Evolutionary conservation across 148 eudicot species (phyloP).

Genomic region (Arbutus unedo): DNA sequence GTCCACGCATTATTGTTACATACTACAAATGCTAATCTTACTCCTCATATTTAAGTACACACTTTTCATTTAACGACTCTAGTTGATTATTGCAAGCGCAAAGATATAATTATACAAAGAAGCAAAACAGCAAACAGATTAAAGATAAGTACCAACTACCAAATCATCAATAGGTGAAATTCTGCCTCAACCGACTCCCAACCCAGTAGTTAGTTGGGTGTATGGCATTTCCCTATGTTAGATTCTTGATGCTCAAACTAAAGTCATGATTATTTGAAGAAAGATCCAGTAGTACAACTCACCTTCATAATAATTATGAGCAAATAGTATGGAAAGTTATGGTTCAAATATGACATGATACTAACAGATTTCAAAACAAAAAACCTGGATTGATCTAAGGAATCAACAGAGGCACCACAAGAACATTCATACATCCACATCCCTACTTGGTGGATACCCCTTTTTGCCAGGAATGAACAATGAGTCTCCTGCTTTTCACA

Average conservation of each 20-base stretch:
- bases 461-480: slow-evolving; percentile 60
- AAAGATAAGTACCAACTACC: background rate
- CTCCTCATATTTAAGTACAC: background rate
- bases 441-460: slow-evolving; percentile 58
- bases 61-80: background rate
- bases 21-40: background rate
- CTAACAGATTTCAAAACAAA: background rate
- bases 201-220: background rate
- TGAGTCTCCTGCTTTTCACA: slow-evolving; percentile 48
- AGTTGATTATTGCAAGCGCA: background rate
- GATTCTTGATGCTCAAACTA: background rate
- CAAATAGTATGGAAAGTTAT: background rate
- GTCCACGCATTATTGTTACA: background rate
- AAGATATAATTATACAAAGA: background rate
- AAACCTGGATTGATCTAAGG: slow-evolving; percentile 37
- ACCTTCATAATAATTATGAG: background rate
- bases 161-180: background rate
- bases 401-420: slow-evolving; percentile 36
- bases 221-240: background rate
- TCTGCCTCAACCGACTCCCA: background rate
- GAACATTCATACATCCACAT: slow-evolving; percentile 82
- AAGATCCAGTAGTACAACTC: background rate
- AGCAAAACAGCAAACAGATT: background rate
- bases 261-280: background rate
- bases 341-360: background rate